A percentile compares a stretch with the other conserved stretches of the same genome.
phyloP scores from a whole-genome alignment of 2,329 filamentous ascomycete genomes.

The Neopestalotiopsis rosae region DNA sequence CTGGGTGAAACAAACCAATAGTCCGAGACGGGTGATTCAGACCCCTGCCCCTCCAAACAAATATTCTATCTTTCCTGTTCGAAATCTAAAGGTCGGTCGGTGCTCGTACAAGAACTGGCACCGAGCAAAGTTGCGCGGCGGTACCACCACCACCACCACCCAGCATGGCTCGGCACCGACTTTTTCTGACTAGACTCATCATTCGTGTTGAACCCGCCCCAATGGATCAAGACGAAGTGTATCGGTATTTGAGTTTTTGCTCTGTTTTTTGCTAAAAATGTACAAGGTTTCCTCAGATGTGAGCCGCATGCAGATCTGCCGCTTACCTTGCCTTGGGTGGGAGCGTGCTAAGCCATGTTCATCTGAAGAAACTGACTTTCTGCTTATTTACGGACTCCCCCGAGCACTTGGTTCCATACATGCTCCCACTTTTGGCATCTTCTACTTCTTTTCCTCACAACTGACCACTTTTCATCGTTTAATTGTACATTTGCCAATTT shows the following conservation, averaged over 20 bases:
- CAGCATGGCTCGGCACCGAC: conserved; percentile 5
- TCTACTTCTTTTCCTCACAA: background rate
- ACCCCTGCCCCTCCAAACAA: background rate
- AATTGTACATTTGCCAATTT: background rate
- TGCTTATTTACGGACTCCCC: conserved; percentile 6
- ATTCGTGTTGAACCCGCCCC: too few species aligned
- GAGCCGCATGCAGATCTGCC: background rate
- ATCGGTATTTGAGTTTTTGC: background rate
- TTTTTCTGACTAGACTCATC: background rate
- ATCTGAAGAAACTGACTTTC: background rate
- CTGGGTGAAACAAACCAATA: conserved; percentile 3
- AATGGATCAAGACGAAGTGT: background rate
- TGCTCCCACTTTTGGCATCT: background rate
- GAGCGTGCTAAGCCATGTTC: background rate
- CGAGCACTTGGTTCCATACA: background rate
- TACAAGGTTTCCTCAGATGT: conserved; percentile 6
- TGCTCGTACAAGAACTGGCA: conserved; percentile 2
- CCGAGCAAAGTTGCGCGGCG: conserved; percentile 1
- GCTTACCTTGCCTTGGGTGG: background rate
- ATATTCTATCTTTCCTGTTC: background rate
- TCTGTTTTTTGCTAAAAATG: background rate
- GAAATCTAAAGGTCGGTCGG: background rate
- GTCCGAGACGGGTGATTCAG: background rate
- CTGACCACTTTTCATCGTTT: background rate
- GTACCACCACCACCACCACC: background rate